Evolutionary conservation across 352 stramenopile genomes (phyloP).

Genomic region (Pythium dissimile): DNA sequence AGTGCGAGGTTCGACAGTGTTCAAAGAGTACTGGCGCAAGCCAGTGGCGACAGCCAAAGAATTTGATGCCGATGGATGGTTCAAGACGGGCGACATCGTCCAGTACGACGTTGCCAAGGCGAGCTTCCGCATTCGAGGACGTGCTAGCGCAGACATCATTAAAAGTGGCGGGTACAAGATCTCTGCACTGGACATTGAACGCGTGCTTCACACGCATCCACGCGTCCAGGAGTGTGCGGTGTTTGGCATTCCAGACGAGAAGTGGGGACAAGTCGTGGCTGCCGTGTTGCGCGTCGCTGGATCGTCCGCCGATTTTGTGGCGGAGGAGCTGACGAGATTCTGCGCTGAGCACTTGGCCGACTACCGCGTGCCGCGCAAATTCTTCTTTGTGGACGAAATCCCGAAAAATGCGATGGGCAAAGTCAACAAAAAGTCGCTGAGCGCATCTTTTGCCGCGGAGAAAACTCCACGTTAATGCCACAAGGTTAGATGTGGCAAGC

Average conservation of each 20-base stretch:
- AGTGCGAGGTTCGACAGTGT: conserved; percentile 86
- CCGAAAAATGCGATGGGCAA: conserved; percentile 94
- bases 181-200: conserved; percentile 89
- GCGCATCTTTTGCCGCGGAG: too few relatives aligned
- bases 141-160: conserved; percentile 89
- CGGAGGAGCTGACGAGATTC: conserved; percentile 35
- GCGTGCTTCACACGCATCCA: conserved; percentile 77
- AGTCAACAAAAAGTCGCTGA: conserved; percentile 92
- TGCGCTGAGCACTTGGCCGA: conserved; percentile 61
- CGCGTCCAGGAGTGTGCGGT: conserved; percentile 81
- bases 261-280: conserved; percentile 81
- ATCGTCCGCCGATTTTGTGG: too few relatives aligned
- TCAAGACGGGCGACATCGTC: conserved; percentile 90
- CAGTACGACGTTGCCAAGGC: conserved; percentile 62
- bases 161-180: conserved; percentile 93
- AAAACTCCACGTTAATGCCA: too few relatives aligned
- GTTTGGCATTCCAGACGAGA: conserved; percentile 81
- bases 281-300: conserved; percentile 40
- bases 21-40: conserved; percentile 84
- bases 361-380: conserved; percentile 77
- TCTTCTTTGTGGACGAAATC: conserved; percentile 80
- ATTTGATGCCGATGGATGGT: conserved; percentile 87
- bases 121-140: conserved; percentile 88
- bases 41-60: conserved; percentile 79
- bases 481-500: too few relatives aligned